Conservation (phyloP, 2,329 filamentous ascomycete species). For the Ceratocystis variospora region DNA sequence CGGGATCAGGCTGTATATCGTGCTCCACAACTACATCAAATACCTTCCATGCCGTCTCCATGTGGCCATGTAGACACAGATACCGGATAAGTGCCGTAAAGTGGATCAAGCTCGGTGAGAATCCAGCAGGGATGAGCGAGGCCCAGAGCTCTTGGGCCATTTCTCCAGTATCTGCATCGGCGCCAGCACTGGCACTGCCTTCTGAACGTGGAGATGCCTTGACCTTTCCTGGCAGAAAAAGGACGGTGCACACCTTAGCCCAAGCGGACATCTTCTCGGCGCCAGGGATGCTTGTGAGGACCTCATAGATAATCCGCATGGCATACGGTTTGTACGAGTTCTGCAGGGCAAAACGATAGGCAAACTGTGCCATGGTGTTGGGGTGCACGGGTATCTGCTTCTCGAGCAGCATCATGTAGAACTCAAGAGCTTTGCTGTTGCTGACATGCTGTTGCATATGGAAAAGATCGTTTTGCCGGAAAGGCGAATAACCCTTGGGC, state of each 20-base stretch:
- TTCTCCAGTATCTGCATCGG: constrained; percentile 25
- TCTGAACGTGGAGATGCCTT: background rate
- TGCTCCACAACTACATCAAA: constrained; percentile 47
- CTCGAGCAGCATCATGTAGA: constrained; percentile 28
- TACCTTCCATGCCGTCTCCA: constrained; percentile 49
- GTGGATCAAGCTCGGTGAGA: constrained; percentile 47
- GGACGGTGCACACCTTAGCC: constrained; percentile 38
- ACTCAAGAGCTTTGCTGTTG: constrained; percentile 24
- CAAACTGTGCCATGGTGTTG: constrained; percentile 37
- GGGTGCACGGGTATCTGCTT: constrained; percentile 26
- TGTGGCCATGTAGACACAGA: constrained; percentile 50
- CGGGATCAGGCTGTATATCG: constrained; percentile 47
- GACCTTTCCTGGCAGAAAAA: constrained; percentile 24
- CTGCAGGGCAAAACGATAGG: constrained; percentile 33
- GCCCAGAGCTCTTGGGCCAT: constrained; percentile 30
- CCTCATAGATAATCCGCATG: constrained; percentile 21
- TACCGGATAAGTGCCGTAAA: constrained; percentile 59
- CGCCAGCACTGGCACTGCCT: background rate
- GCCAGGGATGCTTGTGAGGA: constrained; percentile 28
- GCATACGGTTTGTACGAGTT: constrained; percentile 15
- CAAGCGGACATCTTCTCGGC: constrained; percentile 32
- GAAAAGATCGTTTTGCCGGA: constrained; percentile 26
- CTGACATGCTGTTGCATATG: constrained; percentile 21
- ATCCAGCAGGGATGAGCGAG: constrained; percentile 33
- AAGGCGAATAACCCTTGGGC: constrained; percentile 23